Conservation (phyloP, 148 eudicot genomes). For the Silene conica region DNA sequence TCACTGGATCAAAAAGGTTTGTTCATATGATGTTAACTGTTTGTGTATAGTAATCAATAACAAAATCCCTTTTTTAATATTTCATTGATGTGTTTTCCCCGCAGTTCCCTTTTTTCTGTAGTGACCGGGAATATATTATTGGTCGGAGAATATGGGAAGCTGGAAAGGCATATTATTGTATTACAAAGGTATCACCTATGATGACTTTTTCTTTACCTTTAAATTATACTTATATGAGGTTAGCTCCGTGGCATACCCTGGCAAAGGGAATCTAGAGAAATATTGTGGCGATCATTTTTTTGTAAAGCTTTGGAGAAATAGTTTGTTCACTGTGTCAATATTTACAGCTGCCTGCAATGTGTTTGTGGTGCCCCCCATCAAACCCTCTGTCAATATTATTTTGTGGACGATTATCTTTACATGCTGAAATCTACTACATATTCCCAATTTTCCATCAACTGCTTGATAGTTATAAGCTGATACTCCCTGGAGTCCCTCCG, state of each 20-base stretch:
- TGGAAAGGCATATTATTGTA: conserved; percentile 70
- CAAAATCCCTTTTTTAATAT: not conserved
- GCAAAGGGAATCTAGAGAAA: not conserved
- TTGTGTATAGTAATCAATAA: not conserved
- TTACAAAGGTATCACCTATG: conserved; percentile 65
- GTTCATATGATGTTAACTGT: not conserved
- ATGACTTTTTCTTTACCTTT: not conserved
- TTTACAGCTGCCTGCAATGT: not conserved
- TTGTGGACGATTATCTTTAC: not conserved
- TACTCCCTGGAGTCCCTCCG: not conserved
- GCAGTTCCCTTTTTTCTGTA: conserved; percentile 99
- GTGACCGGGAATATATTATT: conserved; percentile 94
- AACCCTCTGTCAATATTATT: not conserved
- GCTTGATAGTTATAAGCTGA: not conserved
- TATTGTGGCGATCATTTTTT: not conserved
- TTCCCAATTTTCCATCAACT: not conserved
- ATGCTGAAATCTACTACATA: conserved; percentile 1
- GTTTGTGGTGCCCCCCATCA: not conserved
- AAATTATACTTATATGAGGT: not conserved
- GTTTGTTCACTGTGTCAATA: not conserved
- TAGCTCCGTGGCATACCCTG: not conserved
- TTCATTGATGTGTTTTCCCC: conserved; percentile 18
- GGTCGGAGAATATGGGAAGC: conserved; percentile 97
- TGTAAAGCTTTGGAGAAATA: not conserved
- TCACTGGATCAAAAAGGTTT: conserved; percentile 95